A percentile compares a stretch with the other conserved stretches of the same genome.
Conservation (phyloP, 495 filamentous ascomycete species). For the Monascus purpureus region DNA sequence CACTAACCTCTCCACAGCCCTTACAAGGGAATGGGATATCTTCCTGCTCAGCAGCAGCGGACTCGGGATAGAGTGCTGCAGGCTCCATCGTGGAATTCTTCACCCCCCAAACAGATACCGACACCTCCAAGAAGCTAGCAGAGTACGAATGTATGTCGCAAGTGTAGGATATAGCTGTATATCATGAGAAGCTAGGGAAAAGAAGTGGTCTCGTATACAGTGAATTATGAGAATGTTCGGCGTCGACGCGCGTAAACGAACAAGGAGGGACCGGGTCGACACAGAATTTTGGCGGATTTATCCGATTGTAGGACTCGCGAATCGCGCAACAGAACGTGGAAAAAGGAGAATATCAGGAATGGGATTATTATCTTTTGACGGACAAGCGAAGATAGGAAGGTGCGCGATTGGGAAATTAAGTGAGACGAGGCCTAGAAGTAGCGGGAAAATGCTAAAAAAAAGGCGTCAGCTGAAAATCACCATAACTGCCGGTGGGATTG, state of each 20-base stretch:
- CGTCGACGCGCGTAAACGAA: neutral
- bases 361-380: neutral
- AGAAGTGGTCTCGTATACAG: neutral
- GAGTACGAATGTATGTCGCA: neutral
- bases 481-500: neutral
- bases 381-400: neutral
- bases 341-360: neutral
- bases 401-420: too few species aligned
- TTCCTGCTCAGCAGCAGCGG: conserved; percentile 74
- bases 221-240: neutral
- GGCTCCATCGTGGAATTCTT: conserved; percentile 22
- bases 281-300: neutral
- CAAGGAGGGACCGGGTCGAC: neutral
- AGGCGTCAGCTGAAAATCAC: neutral
- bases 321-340: neutral
- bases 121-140: neutral
- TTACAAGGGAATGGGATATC: conserved; percentile 87
- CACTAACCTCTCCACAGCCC: conserved; percentile 85
- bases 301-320: neutral
- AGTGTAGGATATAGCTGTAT: neutral
- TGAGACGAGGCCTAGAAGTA: neutral
- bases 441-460: neutral
- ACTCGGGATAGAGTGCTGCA: conserved; percentile 52
- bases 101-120: neutral
- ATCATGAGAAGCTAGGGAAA: neutral